Evolutionary conservation across 768 basidiomycete species (phyloP).

Genomic region (Coprinopsis marcescibilis): DNA sequence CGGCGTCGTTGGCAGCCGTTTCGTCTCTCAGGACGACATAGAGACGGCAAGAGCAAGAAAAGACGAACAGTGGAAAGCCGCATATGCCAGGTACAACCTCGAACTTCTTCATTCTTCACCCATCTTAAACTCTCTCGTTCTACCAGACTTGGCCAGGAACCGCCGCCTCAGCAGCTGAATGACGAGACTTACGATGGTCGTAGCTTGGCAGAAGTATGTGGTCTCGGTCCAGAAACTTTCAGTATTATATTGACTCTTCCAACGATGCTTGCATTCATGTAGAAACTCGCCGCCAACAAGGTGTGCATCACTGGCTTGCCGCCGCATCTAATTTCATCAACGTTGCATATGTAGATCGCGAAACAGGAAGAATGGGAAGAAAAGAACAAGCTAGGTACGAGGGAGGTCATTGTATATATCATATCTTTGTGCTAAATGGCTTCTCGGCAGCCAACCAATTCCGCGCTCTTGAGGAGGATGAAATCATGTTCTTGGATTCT

Average conservation of each 20-base stretch:
- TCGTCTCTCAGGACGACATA: conserved; percentile 74
- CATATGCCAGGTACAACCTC: conserved; percentile 63
- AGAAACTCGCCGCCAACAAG: conserved; percentile 90
- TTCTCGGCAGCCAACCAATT: conserved; percentile 70
- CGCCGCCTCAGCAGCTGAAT: conserved; percentile 64
- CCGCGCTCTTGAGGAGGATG: conserved; percentile 84
- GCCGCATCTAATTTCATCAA: conserved; percentile 1
- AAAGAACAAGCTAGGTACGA: conserved; percentile 67
- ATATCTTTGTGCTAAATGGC: conserved; percentile 3
- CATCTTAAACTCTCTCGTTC: conserved; percentile 4
- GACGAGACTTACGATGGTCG: conserved; percentile 80
- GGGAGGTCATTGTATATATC: conserved; percentile 17
- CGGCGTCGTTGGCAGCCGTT: conserved; percentile 75
- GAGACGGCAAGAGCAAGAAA: conserved; percentile 64
- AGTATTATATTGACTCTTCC: conserved; percentile 40
- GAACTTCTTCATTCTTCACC: neutral
- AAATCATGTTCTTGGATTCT: conserved; percentile 84
- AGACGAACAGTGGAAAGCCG: conserved; percentile 88
- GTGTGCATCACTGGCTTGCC: conserved; percentile 32
- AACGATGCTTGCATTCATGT: conserved; percentile 35
- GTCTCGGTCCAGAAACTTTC: conserved; percentile 13
- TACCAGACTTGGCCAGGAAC: conserved; percentile 74
- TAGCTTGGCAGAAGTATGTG: conserved; percentile 81
- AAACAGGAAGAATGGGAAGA: conserved; percentile 95
- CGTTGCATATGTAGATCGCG: conserved; percentile 53